These are phyloP conservation scores for Chytriomyces confervae DNA, from an alignment of 192 early-diverging fungal genomes.

Conservation along the genomic window DNA sequence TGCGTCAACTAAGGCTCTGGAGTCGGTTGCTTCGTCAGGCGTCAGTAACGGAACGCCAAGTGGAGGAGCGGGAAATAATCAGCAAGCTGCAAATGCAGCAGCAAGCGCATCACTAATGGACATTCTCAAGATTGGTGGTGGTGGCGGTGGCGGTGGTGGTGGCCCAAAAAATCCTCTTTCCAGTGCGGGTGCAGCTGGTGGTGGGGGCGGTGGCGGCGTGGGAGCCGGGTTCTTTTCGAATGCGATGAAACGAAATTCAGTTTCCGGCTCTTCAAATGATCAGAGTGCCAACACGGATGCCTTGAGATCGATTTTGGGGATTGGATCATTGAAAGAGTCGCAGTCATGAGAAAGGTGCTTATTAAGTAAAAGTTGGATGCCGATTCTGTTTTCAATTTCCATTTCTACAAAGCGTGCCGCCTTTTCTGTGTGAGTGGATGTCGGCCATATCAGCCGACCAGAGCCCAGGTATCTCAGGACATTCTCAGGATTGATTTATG, in stretches of 20 bases:
- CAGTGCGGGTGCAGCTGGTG: background rate
- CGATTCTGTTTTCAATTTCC: too few relatives aligned
- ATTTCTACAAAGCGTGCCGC: too few relatives aligned
- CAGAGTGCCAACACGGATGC: background rate
- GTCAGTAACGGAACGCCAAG: too few relatives aligned
- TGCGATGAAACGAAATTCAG: background rate
- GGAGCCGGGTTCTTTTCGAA: conserved; percentile 15
- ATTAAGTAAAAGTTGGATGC: too few relatives aligned
- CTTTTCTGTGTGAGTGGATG: too few relatives aligned
- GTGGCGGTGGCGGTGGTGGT: background rate
- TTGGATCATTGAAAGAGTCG: background rate
- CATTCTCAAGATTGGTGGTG: conserved; percentile 1
- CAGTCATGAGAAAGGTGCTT: background rate
- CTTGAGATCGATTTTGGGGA: conserved; percentile 12
- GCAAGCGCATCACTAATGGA: background rate
- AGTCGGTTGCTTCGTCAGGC: too few relatives aligned
- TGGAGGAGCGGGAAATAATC: too few relatives aligned
- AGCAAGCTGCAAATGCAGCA: too few relatives aligned
- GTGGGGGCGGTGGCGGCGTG: conserved; percentile 8
- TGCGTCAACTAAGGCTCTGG: too few relatives aligned
- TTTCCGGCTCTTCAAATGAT: background rate
- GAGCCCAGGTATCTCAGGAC: too few relatives aligned
- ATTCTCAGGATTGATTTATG: too few relatives aligned
- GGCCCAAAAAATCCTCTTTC: background rate
- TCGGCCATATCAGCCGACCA: too few relatives aligned